Conservation (phyloP, 129 eudicot genomes). For the Oenanthe sinensis region DNA sequence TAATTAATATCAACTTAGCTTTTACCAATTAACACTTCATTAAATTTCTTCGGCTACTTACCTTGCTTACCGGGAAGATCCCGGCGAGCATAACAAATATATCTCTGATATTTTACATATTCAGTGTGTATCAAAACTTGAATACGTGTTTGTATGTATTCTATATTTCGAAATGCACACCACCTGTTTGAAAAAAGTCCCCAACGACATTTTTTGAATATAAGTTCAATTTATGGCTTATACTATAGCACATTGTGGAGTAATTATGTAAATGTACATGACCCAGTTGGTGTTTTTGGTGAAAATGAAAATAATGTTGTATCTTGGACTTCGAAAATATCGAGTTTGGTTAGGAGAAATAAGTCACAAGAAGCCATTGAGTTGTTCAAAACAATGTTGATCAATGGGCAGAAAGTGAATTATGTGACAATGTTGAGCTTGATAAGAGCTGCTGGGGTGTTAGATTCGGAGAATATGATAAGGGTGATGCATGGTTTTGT, state of each 20-base stretch:
- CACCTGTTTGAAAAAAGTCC: slow-evolving; percentile 37
- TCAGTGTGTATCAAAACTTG: neutral
- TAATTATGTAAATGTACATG: neutral
- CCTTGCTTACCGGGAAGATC: neutral
- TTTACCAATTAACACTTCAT: neutral
- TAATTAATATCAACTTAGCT: no score
- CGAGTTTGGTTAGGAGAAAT: slow-evolving; percentile 34
- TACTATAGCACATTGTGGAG: slow-evolving; percentile 6
- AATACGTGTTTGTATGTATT: neutral
- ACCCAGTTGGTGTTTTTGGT: slow-evolving; percentile 15
- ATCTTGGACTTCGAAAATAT: slow-evolving; percentile 37
- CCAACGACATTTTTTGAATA: slow-evolving; percentile 9
- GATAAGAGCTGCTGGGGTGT: slow-evolving; percentile 21
- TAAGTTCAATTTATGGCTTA: neutral
- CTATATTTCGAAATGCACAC: slow-evolving; percentile 17
- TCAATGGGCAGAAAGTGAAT: slow-evolving; percentile 26
- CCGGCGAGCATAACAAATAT: neutral
- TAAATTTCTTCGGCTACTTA: neutral
- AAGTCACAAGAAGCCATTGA: slow-evolving; percentile 32
- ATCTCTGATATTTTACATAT: neutral
- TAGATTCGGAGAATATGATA: slow-evolving; percentile 10
- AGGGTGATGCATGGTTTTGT: slow-evolving; percentile 29
- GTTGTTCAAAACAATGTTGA: slow-evolving; percentile 34
- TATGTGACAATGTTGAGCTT: slow-evolving; percentile 37
- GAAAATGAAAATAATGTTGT: slow-evolving; percentile 12